phyloP scores from a whole-genome alignment of 345 rosid genomes.

The Aurinia saxatilis region DNA sequence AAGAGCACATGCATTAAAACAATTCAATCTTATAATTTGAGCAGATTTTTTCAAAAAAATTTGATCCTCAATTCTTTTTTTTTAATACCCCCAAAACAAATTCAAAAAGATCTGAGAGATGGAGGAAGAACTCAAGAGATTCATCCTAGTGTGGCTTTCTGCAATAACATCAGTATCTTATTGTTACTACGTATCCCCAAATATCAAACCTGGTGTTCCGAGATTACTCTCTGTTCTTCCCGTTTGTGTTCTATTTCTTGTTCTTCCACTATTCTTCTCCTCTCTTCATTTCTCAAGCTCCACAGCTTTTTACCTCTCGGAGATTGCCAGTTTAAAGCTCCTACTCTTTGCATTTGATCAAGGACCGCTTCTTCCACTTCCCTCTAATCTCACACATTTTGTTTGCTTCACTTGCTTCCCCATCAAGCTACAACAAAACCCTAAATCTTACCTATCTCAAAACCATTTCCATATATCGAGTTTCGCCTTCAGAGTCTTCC shows the following conservation, averaged over 20 bases:
- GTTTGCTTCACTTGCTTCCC: conserved; percentile 31
- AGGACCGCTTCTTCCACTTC: conserved; percentile 22
- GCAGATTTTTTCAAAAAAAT: no score
- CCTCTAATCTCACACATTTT: conserved; percentile 11
- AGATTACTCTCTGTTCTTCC: conserved; percentile 38
- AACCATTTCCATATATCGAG: conserved; percentile 6
- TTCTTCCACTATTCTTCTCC: conserved; percentile 35
- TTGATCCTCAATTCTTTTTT: no score
- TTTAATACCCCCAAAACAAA: no score
- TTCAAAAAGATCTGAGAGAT: no score
- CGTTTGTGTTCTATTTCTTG: conserved; percentile 28
- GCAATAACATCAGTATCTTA: background rate
- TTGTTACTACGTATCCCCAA: background rate
- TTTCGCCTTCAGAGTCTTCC: conserved; percentile 21
- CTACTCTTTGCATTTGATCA: conserved; percentile 29
- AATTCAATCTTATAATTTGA: no score
- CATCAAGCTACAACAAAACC: conserved; percentile 28
- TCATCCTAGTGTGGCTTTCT: background rate
- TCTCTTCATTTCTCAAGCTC: conserved; percentile 9
- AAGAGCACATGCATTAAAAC: no score
- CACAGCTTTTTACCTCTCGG: conserved; percentile 35
- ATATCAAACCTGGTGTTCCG: background rate
- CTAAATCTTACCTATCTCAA: background rate
- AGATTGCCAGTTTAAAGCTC: conserved; percentile 42
- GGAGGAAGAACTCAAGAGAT: conserved; percentile 4